A percentile compares a stretch with the other conserved stretches of the same genome.
These are phyloP conservation scores for Pythium scleroteichum DNA, from an alignment of 352 stramenopile species.

Conservation along the genomic window DNA sequence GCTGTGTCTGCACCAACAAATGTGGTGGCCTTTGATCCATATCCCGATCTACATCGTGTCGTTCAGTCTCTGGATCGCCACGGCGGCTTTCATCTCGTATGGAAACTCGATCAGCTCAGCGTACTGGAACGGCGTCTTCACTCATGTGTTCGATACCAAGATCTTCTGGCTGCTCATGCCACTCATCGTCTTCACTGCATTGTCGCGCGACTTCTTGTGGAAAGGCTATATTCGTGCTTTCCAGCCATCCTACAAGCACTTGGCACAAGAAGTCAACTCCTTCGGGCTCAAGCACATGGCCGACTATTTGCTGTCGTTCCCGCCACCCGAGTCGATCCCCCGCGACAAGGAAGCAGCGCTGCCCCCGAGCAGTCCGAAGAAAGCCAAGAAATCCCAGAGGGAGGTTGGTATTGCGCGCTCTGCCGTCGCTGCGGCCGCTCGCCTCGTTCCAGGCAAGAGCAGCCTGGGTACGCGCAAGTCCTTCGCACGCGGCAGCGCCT, in stretches of 20 bases:
- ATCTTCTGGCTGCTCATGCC: conserved; percentile 81
- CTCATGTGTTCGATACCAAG: conserved; percentile 60
- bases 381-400: conserved; percentile 15
- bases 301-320: conserved; percentile 75
- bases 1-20: conserved; percentile 85
- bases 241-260: conserved; percentile 79
- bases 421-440: conserved; percentile 32
- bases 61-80: conserved; percentile 72
- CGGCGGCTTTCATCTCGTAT: conserved; percentile 69
- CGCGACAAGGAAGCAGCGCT: conserved; percentile 36
- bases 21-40: conserved; percentile 76
- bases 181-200: conserved; percentile 63
- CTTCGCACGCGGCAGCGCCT: conserved; percentile 68
- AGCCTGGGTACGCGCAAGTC: conserved; percentile 30
- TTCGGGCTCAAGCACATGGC: conserved; percentile 63
- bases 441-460: conserved; percentile 11
- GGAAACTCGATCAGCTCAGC: conserved; percentile 71
- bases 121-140: conserved; percentile 86
- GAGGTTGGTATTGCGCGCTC: not conserved
- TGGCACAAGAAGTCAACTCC: conserved; percentile 82
- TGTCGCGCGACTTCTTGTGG: conserved; percentile 80
- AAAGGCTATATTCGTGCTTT: conserved; percentile 86
- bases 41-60: conserved; percentile 69
- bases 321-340: conserved; percentile 72
- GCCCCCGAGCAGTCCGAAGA: conserved; percentile 3